Percentiles rank a stretch among this genome's conserved stretches.
Conservation (phyloP, 192 early-diverging fungal species). For the Chytriomyces hyalinus region DNA sequence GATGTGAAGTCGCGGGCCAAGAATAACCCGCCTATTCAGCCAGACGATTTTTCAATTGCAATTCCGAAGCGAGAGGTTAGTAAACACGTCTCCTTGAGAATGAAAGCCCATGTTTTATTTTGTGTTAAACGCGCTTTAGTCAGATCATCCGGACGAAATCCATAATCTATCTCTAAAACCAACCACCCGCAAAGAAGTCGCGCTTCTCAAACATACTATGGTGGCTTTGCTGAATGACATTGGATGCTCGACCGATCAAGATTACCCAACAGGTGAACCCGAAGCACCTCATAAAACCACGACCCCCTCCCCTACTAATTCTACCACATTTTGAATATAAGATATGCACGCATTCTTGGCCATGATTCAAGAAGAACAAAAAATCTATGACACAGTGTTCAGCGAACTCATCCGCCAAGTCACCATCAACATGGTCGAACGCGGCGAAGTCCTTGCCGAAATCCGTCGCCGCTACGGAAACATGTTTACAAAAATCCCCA, state of each 20-base stretch:
- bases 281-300: not conserved
- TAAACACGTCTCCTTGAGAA: not conserved
- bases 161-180: slow-evolving; percentile 33
- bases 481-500: slow-evolving; percentile 65
- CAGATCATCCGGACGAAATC: slow-evolving; percentile 12
- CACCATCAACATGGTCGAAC: slow-evolving; percentile 66
- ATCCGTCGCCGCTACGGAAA: slow-evolving; percentile 60
- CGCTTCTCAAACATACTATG: slow-evolving; percentile 61
- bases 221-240: slow-evolving; percentile 50
- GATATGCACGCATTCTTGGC: slow-evolving; percentile 65
- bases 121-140: not conserved
- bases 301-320: not conserved
- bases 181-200: slow-evolving; percentile 63
- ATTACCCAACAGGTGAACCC: slow-evolving; percentile 52
- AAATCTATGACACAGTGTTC: slow-evolving; percentile 67
- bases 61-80: slow-evolving; percentile 2
- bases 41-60: slow-evolving; percentile 25
- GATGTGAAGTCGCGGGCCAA: not conserved
- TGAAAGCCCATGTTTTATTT: not conserved
- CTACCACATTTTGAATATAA: not conserved
- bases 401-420: slow-evolving; percentile 63
- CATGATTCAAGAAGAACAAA: slow-evolving; percentile 63
- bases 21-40: slow-evolving; percentile 4
- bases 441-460: slow-evolving; percentile 63
- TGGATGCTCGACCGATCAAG: slow-evolving; percentile 50